Percentiles rank a stretch among this genome's conserved stretches.
These are phyloP conservation scores for Psilocybe sp. DNA, from an alignment of 768 basidiomycete genomes.

Conservation along the genomic window DNA sequence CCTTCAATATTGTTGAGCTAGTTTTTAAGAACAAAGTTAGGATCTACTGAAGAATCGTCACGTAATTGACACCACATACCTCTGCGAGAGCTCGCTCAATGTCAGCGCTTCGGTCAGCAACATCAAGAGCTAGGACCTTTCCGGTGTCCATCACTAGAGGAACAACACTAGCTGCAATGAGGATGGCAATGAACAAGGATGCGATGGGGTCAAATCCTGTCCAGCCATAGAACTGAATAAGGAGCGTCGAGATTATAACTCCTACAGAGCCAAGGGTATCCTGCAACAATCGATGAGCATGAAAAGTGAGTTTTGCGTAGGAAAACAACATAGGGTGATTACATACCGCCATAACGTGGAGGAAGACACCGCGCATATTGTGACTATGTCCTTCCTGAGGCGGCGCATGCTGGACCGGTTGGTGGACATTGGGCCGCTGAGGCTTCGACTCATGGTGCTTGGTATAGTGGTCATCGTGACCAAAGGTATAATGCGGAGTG, in stretches of 20 bases:
- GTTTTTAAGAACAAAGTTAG: slow-evolving; percentile 13
- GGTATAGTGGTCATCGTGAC: slow-evolving; percentile 48
- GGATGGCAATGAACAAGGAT: slow-evolving; percentile 89
- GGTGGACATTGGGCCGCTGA: slow-evolving; percentile 40
- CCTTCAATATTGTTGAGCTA: slow-evolving; percentile 79
- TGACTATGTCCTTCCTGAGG: slow-evolving; percentile 87
- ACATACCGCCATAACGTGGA: slow-evolving; percentile 93
- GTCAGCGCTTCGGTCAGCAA: slow-evolving; percentile 56
- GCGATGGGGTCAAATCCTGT: slow-evolving; percentile 99
- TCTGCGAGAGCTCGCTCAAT: slow-evolving; percentile 62
- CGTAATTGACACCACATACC: slow-evolving; percentile 36
- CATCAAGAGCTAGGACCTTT: slow-evolving; percentile 80
- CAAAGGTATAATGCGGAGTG: slow-evolving; percentile 63
- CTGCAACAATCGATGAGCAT: slow-evolving; percentile 29
- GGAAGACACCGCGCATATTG: slow-evolving; percentile 98
- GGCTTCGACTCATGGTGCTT: slow-evolving; percentile 38
- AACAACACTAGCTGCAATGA: slow-evolving; percentile 94
- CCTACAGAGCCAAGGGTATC: slow-evolving; percentile 97
- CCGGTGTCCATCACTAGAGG: slow-evolving; percentile 95
- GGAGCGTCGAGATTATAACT: slow-evolving; percentile 93
- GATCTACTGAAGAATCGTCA: neutral
- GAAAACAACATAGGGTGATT: neutral
- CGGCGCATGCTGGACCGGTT: slow-evolving; percentile 23
- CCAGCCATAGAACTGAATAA: slow-evolving; percentile 97
- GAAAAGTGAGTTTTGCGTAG: neutral